Evolutionary conservation across 2,329 filamentous ascomycete species (phyloP), one percentile per base, ranked within the genome.

Genomic region (Stachybotrys chlorohalonatus): DNA sequence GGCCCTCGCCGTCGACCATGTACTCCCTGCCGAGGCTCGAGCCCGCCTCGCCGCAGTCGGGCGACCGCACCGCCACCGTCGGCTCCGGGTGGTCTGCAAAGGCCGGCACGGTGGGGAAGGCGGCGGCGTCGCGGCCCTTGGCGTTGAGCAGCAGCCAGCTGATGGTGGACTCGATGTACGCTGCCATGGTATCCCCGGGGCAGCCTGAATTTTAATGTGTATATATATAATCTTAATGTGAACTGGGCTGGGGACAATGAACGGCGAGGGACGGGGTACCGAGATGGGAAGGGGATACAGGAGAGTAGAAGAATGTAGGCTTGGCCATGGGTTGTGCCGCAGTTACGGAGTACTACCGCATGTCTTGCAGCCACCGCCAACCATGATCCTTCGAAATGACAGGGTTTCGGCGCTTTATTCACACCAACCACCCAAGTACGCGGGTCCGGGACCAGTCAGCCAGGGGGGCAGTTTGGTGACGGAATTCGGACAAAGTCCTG

Each of bases 101-200:
- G 13, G 70, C 70, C 2, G 71, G 64, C 16, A 55, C 56, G 9
- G 62, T 70, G 59, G 62, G 66, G 61, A 75, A 74, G 48, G 65
- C 63, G 57, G 71, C 72, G 45, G 59, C 67, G 53, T 75, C 73
- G 39, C 63, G 69, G 45, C 67, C 70, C 52, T 64, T 72, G 54
- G 63, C 64, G 55, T 63, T 68, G 55, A 64, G 64, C 55, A 75
- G 68, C n/a, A 75, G 62, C 69, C 70, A 74, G n/a, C 70, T 66
- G 30, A 70, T 60, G 1, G 62, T 56, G 7, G 68, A 60, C 58
- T 75, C 73, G 49, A 74, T 56, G 55, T 68, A 69, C 2, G 59
- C 56, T 11, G 57, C 56, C 60, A 67, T 66, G 15, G 46, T 47
- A 3, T 45, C n/a, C 39, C 39, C 39, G 24, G 24, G 24, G 24